These are phyloP conservation scores for Angomonas deanei DNA, from an alignment of 208 protist genomes.

Conservation along the genomic window DNA sequence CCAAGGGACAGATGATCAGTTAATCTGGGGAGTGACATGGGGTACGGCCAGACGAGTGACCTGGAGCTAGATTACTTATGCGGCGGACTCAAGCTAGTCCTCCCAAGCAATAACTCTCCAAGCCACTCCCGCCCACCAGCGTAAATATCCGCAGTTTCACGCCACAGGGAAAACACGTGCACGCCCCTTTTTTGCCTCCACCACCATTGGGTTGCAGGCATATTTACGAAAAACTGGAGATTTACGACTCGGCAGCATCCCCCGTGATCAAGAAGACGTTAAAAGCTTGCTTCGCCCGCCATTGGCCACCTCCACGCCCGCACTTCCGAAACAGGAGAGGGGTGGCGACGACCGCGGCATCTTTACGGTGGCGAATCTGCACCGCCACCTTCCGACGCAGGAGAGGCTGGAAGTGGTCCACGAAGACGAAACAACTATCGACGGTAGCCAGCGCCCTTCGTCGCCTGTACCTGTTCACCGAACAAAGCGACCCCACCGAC, in stretches of 20 bases:
- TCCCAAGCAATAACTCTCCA: not conserved
- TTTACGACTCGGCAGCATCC: not conserved
- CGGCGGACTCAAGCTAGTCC: not conserved
- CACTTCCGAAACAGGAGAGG: not conserved
- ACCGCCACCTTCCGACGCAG: not conserved
- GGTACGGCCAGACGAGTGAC: not conserved
- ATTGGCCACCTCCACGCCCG: not conserved
- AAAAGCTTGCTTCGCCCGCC: not conserved
- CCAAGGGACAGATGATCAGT: not conserved
- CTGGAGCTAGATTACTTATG: not conserved
- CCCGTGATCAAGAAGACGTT: not conserved
- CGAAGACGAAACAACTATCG: not conserved
- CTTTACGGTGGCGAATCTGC: not conserved
- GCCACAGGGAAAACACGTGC: not conserved
- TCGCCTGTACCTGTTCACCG: not conserved
- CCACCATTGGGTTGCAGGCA: not conserved
- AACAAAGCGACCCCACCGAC: not conserved
- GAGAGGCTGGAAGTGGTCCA: not conserved
- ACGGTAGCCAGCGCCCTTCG: not conserved
- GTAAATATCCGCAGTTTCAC: not conserved
- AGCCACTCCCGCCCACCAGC: not conserved
- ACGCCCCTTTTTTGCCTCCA: not conserved
- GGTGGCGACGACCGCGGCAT: not conserved
- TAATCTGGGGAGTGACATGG: not conserved
- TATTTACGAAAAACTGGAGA: not conserved